Evolutionary conservation across 768 basidiomycete genomes (phyloP), one percentile per base, ranked within the genome.

Genomic region (Suillus americanus): DNA sequence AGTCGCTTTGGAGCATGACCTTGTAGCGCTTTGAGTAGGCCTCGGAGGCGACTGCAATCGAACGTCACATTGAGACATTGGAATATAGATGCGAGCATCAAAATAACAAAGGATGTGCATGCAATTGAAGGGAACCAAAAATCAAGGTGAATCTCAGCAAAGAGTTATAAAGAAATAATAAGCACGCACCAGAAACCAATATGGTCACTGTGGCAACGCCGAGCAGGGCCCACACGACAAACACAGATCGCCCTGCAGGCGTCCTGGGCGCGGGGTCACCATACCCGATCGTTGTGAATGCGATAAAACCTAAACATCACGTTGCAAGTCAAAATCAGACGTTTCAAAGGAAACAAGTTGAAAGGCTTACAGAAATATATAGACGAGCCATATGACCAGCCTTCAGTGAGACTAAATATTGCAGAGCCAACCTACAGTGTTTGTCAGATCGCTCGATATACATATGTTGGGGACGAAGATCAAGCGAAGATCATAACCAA

Each of bases 121-220:
- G 12, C n/a, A 40, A 45, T 10, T 18, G 3, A n/a, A 23, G 16
- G 9, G 30, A 12, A 46, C 65, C 30, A 18, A 43, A 8, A 30
- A 51, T 40, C 9, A 35, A 8, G 13, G 16, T 2, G 30, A 18
- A 61, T 14, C 18, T 51, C 18, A 60, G 61, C 3, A n/a, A 61
- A 61, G 12, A 10, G 18, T 28, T 9, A 7, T 3, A 20, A 12
- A 38, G 40, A 25, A 45, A 55, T 41, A 33, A 8, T 1, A 62
- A 40, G 16, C 20, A 9, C 84, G 9, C 50, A 90, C 90, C 84
- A 8, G 91, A 89, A 64, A 92, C 81, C 16, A 92, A 79, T 33
- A 90, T 85, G 0, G 92, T 91, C 86, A 93, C 85, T 1, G 89
- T 86, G 1, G 82, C 90, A 16, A 92, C 88, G 18, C 91, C 92